phyloP scores from a whole-genome alignment of 2,329 filamentous ascomycete genomes.

The Eutypella sp. region DNA sequence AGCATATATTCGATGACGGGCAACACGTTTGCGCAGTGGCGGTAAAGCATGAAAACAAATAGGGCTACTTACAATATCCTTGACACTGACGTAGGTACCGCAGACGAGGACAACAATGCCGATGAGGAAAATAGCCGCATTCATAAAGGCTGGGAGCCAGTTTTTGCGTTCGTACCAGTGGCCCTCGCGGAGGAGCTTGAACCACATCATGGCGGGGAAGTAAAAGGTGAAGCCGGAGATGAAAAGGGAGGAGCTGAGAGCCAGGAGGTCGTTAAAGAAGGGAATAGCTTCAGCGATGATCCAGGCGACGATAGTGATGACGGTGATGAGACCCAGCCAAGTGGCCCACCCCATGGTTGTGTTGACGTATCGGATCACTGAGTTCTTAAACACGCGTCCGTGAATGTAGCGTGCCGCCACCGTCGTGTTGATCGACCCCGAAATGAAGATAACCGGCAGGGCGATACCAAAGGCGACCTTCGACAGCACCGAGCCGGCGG shows the following conservation, averaged over 20 bases:
- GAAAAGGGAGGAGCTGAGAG: constrained; percentile 46
- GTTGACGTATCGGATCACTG: constrained; percentile 28
- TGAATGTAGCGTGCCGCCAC: constrained; percentile 40
- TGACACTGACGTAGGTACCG: constrained; percentile 27
- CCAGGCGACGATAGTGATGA: constrained; percentile 61
- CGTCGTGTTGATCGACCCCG: constrained; percentile 59
- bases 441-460: constrained; percentile 59
- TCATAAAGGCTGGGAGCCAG: constrained; percentile 16
- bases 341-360: constrained; percentile 27
- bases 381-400: constrained; percentile 26
- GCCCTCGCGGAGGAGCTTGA: constrained; percentile 27
- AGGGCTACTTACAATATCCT: constrained; percentile 27
- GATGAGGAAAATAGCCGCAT: constrained; percentile 23
- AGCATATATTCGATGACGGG: neutral
- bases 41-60: neutral
- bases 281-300: constrained; percentile 69
- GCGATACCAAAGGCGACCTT: constrained; percentile 60
- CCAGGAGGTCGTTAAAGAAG: constrained; percentile 65
- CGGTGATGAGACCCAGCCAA: constrained; percentile 56
- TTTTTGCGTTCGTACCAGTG: constrained; percentile 24
- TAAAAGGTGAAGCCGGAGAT: constrained; percentile 42
- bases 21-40: too few species aligned
- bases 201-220: constrained; percentile 31
- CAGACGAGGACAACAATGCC: constrained; percentile 26
- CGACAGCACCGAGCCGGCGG: constrained; percentile 45